Evolutionary conservation across 225 moss, liverwort and hornwort species (phyloP), one percentile per base, ranked within the genome.

Genomic region (Straminergon stramineum): DNA sequence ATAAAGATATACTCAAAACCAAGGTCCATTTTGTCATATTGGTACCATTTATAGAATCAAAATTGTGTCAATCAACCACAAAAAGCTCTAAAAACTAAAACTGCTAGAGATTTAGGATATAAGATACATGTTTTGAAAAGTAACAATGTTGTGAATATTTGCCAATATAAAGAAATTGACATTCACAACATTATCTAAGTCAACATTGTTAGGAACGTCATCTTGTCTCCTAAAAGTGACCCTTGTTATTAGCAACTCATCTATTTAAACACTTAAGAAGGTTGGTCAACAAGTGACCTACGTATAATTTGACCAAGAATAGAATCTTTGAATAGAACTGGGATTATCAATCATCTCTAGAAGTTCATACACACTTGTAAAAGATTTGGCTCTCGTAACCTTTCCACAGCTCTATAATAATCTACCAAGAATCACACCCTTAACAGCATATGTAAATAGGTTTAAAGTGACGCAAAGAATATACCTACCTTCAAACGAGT

Each of bases 21-120:
- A 16, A 65, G 26, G 28, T 55, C 55, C 37, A 65, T 35, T 64
- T 65, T 5, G 17, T 32, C 24, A 0, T 24, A 13, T 16, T 16
- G 65, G 10, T 0, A 0, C 0, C 39, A 39, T 17, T 62, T 0
- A 2, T 45, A 63, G 2, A 63, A 5, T 3, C 13, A 68, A 68
- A 68, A 51, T 2, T 48, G 0, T 32, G 6, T 6, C 30, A 21
- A 6, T 43, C 7, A 81, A 80, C 18, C 11, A 35, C 26, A 11
- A 1, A 79, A 43, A 17, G 3, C 11, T 62, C 14, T 62, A 21
- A 21, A 14, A 31, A 81, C 14, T 43, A 10, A 0, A 32, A 22
- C 10, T 22, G 3, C 32, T 43, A 62, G 1, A 62, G 32, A 62
- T 43, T 62, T 31, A 45, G 3, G 32, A 6, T 31, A 81, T 4